Evolutionary conservation across 345 rosid genomes (phyloP).

Genomic region (Lenwebbia sp.): DNA sequence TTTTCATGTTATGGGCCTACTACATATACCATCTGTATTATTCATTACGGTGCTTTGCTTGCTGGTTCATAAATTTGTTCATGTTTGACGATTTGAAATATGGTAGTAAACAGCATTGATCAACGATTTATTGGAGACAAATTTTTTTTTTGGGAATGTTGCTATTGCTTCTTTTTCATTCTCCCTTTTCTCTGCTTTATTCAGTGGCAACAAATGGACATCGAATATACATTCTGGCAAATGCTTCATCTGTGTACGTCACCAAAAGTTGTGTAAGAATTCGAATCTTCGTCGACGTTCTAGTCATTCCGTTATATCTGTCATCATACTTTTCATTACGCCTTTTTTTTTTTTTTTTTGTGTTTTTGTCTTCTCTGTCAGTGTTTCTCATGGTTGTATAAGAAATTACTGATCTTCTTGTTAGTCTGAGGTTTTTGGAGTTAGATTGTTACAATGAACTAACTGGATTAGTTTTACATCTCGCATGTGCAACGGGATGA

Average conservation of each 20-base stretch:
- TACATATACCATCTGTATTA: background rate
- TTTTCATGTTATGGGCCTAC: background rate
- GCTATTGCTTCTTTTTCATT: background rate
- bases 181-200: conserved; percentile 9
- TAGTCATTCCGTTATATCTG: background rate
- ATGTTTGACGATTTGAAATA: background rate
- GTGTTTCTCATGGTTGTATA: background rate
- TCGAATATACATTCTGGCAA: conserved; percentile 99
- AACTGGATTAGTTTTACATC: conserved; percentile 17
- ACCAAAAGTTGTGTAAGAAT: conserved; percentile 93
- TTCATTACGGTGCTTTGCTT: background rate
- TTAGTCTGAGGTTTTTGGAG: background rate
- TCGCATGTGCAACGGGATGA: conserved; percentile 34
- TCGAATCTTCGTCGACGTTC: background rate
- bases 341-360: background rate
- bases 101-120: background rate
- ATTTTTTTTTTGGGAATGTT: background rate
- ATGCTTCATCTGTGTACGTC: conserved; percentile 97
- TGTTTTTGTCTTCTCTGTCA: background rate
- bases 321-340: background rate
- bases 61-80: background rate
- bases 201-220: conserved; percentile 99
- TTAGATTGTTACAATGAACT: background rate
- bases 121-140: background rate
- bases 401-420: background rate